Evolutionary conservation across 768 basidiomycete genomes (phyloP).

Genomic region (Arthromyces matolae): DNA sequence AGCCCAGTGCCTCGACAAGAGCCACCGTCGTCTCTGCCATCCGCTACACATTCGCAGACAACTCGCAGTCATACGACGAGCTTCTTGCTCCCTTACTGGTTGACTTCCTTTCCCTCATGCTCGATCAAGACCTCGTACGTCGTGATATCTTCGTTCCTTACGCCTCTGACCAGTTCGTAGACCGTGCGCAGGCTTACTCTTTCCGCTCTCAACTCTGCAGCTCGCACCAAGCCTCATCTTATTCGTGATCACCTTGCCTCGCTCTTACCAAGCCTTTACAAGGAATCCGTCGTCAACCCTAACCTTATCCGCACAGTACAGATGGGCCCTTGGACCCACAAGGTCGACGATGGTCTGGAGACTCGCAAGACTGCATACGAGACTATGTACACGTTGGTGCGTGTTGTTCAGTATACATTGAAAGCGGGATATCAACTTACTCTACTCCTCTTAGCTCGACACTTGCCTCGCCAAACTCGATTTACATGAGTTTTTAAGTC

Average conservation of each 20-base stretch:
- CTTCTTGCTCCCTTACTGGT: slow-evolving; percentile 83
- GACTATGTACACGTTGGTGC: slow-evolving; percentile 90
- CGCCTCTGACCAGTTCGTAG: slow-evolving; percentile 35
- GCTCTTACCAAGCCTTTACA: slow-evolving; percentile 80
- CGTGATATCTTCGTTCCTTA: neutral
- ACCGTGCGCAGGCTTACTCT: slow-evolving; percentile 87
- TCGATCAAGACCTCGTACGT: slow-evolving; percentile 82
- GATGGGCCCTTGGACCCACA: slow-evolving; percentile 97
- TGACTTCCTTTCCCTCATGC: slow-evolving; percentile 88
- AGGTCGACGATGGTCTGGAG: slow-evolving; percentile 95
- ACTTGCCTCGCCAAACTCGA: slow-evolving; percentile 89
- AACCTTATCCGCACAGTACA: slow-evolving; percentile 85
- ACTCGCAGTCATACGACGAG: slow-evolving; percentile 82
- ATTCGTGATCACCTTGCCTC: slow-evolving; percentile 77
- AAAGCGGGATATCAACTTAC: neutral
- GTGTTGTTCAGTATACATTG: slow-evolving; percentile 21
- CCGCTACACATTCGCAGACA: slow-evolving; percentile 90
- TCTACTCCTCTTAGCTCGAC: slow-evolving; percentile 56
- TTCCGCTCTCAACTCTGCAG: slow-evolving; percentile 90
- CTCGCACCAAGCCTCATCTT: slow-evolving; percentile 90
- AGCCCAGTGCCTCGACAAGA: slow-evolving; percentile 65
- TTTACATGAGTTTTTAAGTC: slow-evolving; percentile 76
- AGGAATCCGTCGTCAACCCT: slow-evolving; percentile 76
- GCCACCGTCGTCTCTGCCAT: slow-evolving; percentile 92
- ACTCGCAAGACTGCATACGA: slow-evolving; percentile 97